Evolutionary conservation across 2,329 filamentous ascomycete genomes (phyloP).

Genomic region (Venturia pyrina): DNA sequence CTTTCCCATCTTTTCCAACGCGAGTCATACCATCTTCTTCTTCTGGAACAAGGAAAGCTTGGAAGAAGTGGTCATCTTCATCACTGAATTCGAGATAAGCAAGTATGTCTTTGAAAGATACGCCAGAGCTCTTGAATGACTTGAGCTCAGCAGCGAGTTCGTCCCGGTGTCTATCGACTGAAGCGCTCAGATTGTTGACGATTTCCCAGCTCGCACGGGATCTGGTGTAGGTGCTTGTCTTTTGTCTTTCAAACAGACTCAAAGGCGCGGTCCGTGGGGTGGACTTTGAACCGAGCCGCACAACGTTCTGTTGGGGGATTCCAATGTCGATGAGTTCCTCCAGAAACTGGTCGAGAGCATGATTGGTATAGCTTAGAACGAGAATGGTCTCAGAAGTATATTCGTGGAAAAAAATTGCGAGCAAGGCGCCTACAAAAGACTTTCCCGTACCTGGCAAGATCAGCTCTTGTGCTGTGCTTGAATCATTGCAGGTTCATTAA

Average conservation of each 20-base stretch:
- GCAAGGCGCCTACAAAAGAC: slow-evolving; percentile 58
- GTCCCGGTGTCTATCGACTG: slow-evolving; percentile 24
- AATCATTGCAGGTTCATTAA: too few species aligned
- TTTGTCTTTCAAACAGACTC: slow-evolving; percentile 33
- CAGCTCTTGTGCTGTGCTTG: too few species aligned
- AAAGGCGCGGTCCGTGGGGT: slow-evolving; percentile 40
- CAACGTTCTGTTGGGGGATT: slow-evolving; percentile 40
- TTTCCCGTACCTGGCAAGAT: slow-evolving; percentile 55
- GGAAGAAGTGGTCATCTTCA: slow-evolving; percentile 41
- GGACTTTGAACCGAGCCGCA: slow-evolving; percentile 54
- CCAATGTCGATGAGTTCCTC: slow-evolving; percentile 54
- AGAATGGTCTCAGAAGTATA: slow-evolving; percentile 44
- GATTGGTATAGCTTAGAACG: slow-evolving; percentile 58
- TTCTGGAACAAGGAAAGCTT: slow-evolving; percentile 45
- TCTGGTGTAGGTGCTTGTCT: slow-evolving; percentile 21
- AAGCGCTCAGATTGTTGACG: slow-evolving; percentile 21
- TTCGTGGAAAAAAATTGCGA: slow-evolving; percentile 46
- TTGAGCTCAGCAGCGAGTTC: slow-evolving; percentile 17
- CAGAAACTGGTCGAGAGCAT: slow-evolving; percentile 38
- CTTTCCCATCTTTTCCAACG: slow-evolving; percentile 38
- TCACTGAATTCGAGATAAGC: slow-evolving; percentile 44
- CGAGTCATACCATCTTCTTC: slow-evolving; percentile 34
- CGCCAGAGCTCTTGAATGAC: slow-evolving; percentile 13
- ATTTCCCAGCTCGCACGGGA: not conserved
- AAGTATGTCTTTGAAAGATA: slow-evolving; percentile 23